Conservation (phyloP, 441 rosid species). For the Syzygium syzygioides region DNA sequence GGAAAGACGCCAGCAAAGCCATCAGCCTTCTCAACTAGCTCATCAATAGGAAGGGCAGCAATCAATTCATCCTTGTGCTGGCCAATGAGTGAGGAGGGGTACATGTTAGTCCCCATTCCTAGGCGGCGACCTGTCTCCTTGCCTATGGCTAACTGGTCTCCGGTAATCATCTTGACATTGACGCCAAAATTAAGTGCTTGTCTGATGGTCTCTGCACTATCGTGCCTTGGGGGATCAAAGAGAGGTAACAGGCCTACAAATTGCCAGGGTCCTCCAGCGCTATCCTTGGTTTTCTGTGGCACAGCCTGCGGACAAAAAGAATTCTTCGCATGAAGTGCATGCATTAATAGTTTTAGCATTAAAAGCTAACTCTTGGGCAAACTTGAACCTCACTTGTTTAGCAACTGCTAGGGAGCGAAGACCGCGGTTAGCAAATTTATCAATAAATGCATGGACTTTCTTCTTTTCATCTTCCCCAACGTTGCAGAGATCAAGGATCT, state of each 20-base stretch:
- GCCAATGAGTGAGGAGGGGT: constrained; percentile 59
- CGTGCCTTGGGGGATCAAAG: constrained; percentile 72
- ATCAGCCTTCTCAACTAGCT: constrained; percentile 72
- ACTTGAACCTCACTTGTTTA: constrained; percentile 26
- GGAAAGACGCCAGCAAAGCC: constrained; percentile 78
- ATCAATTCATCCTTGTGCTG: constrained; percentile 35
- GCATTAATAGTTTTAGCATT: not conserved
- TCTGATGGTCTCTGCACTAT: constrained; percentile 62
- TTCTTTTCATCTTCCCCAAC: constrained; percentile 34
- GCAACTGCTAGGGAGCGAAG: constrained; percentile 50
- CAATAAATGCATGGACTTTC: constrained; percentile 45
- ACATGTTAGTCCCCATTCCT: constrained; percentile 73
- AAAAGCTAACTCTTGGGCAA: not conserved
- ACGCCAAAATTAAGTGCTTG: constrained; percentile 63
- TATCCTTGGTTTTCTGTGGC: too few relatives aligned
- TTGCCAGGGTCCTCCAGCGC: too few relatives aligned
- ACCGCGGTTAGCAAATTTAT: constrained; percentile 52
- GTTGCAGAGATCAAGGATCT: constrained; percentile 49
- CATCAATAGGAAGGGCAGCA: constrained; percentile 40
- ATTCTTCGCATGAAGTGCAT: too few relatives aligned
- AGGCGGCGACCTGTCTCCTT: too few relatives aligned
- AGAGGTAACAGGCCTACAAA: constrained; percentile 63
- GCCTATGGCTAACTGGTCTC: constrained; percentile 65
- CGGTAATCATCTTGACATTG: constrained; percentile 70
- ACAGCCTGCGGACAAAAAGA: constrained; percentile 21